Percentiles rank a stretch among this genome's conserved stretches.
Conservation (phyloP, 2,329 filamentous ascomycete species). For the Alternaria conjuncta region DNA sequence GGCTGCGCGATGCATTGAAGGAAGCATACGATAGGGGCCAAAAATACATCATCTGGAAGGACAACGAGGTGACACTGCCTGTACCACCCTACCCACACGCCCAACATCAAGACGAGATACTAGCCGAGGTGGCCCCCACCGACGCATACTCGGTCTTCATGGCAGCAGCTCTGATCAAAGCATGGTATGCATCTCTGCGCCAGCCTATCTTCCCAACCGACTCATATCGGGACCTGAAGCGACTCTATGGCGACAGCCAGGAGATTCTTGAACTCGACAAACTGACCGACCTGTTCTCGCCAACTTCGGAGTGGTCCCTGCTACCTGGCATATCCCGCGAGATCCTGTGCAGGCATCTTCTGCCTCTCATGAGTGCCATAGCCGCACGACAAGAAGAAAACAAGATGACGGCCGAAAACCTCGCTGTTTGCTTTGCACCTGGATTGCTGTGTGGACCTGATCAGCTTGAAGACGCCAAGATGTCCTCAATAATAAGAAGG, state of each 20-base stretch:
- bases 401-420: slow-evolving; percentile 62
- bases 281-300: slow-evolving; percentile 55
- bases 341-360: slow-evolving; percentile 58
- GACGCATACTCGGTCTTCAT: slow-evolving; percentile 62
- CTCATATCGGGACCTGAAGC: slow-evolving; percentile 56
- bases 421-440: slow-evolving; percentile 62
- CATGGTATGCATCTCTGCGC: slow-evolving; percentile 61
- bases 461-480: slow-evolving; percentile 62
- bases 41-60: slow-evolving; percentile 61
- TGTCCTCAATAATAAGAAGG: slow-evolving; percentile 58
- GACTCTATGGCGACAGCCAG: slow-evolving; percentile 50
- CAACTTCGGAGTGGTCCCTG: slow-evolving; percentile 54
- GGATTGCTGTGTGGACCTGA: slow-evolving; percentile 60
- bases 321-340: slow-evolving; percentile 55
- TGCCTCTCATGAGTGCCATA: slow-evolving; percentile 59
- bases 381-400: slow-evolving; percentile 56
- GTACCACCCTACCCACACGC: slow-evolving; percentile 40
- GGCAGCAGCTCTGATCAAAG: slow-evolving; percentile 61
- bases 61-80: slow-evolving; percentile 46
- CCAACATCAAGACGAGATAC: slow-evolving; percentile 49
- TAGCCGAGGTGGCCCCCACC: slow-evolving; percentile 55
- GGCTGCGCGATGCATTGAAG: slow-evolving; percentile 57
- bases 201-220: slow-evolving; percentile 59
- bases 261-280: slow-evolving; percentile 51
- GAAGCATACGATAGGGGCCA: slow-evolving; percentile 64